These are phyloP conservation scores for Symbiodinium natans DNA, from an alignment of 73 alveolate genomes.

Conservation along the genomic window DNA sequence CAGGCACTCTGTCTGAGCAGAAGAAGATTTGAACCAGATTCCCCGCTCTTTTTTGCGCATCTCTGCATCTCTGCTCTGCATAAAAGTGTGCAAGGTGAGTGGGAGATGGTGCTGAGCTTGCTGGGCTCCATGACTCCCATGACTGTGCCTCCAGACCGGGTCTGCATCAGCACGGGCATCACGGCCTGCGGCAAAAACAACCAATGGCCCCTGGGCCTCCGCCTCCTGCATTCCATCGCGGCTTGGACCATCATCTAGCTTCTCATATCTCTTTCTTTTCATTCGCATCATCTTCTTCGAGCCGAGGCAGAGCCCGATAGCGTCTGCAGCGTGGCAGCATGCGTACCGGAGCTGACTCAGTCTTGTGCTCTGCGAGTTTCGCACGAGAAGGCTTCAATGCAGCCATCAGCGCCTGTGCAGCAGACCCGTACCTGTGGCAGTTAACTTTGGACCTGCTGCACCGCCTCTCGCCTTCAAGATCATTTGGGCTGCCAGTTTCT, in stretches of 20 bases:
- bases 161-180: constrained; percentile 39
- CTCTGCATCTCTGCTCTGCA: too few species aligned
- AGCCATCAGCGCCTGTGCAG: constrained; percentile 46
- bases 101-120: constrained; percentile 51
- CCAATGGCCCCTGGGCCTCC: constrained; percentile 58
- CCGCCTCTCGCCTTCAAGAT: neutral
- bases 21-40: too few species aligned
- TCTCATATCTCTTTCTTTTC: neutral
- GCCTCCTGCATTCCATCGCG: neutral
- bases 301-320: constrained; percentile 62
- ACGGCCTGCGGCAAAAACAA: constrained; percentile 69
- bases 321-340: constrained; percentile 37
- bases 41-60: too few species aligned
- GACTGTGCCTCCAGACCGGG: neutral
- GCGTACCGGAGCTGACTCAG: neutral
- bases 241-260: neutral
- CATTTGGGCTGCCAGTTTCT: neutral
- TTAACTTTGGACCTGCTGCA: constrained; percentile 59
- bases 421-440: constrained; percentile 66
- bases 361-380: neutral
- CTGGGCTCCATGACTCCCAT: neutral
- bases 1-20: neutral
- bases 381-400: neutral
- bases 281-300: neutral
- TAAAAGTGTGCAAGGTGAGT: neutral